Evolutionary conservation across 2,329 filamentous ascomycete species (phyloP), one percentile per base, ranked within the genome.

Genomic region (Epicoccum nigrum): DNA sequence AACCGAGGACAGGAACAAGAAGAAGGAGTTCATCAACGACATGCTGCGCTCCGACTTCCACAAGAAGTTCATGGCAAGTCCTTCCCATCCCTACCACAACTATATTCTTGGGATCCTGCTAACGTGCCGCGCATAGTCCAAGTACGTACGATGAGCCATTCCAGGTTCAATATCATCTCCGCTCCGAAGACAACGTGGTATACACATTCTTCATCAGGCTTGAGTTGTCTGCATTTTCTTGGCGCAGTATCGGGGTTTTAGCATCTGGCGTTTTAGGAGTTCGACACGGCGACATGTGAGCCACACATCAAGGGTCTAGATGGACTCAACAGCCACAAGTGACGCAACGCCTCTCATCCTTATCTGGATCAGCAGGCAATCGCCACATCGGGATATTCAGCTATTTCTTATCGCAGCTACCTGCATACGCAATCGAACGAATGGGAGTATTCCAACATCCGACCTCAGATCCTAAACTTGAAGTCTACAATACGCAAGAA

Each of bases 1-100:
- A 7, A 96, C 92, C 0, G 93, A 97, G 69, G 91, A 97, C 57
- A 92, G 88, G 79, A 86, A 88, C 57, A 92, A 88, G 79, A 92
- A 88, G 79, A 95, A 93, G 79, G 92, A 96, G 75, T 99, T 99
- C 77, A 92, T 99, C 74, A 99, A 99, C 71, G 92, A 97, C 75
- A 81, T 96, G 68, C 78, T 97, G 58, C 86, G 93, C 56, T 97
- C 92, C 23, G 94, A 99, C 75, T 99, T 99, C 74, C 94, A 99
- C 79, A 94, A 92, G 77, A 87, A 92, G 58, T 99, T 99, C 74
- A 99, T 99, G 94, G 82, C 83, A 73, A 73, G 76, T 15, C 2
- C 20, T 33, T n/a, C n/a, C n/a, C 7, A 4, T 45, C 5, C 23
- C 12, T 4, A n/a, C n/a, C n/a, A n/a, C n/a, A n/a, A n/a, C n/a